Conservation (phyloP, 257 asterid genomes). For the Ehretia macrophylla region DNA sequence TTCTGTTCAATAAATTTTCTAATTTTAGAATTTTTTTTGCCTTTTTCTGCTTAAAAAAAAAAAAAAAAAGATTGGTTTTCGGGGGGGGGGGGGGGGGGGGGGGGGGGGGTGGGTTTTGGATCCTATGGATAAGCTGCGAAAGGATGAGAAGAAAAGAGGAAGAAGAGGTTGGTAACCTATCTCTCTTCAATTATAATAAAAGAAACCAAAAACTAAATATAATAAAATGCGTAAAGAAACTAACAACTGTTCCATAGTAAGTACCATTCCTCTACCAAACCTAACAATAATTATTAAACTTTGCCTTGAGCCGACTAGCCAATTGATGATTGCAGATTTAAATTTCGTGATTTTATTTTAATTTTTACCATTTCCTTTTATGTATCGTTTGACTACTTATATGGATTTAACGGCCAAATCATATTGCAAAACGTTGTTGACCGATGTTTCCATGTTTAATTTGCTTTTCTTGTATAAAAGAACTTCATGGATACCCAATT, state of each 20-base stretch:
- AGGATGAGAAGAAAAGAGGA: conserved; percentile 56
- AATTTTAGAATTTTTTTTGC: too few relatives aligned
- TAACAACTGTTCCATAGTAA: conserved; percentile 19
- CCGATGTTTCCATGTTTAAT: too few relatives aligned
- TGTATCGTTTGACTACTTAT: too few relatives aligned
- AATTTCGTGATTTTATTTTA: neutral
- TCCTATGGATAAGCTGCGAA: conserved; percentile 64
- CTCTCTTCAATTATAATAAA: conserved; percentile 18
- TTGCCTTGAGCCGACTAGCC: conserved; percentile 55
- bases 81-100: too few relatives aligned
- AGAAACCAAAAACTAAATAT: neutral
- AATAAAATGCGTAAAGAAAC: conserved; percentile 36
- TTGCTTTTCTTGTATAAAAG: too few relatives aligned
- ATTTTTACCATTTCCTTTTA: too few relatives aligned
- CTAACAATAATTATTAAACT: conserved; percentile 35
- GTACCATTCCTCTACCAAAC: conserved; percentile 50
- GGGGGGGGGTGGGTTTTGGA: neutral
- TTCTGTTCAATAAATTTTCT: too few relatives aligned
- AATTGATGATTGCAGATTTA: neutral
- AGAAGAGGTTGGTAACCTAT: conserved; percentile 36
- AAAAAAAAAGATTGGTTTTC: too few relatives aligned
- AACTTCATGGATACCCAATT: too few relatives aligned
- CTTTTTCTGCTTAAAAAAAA: too few relatives aligned
- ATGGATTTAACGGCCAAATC: too few relatives aligned
- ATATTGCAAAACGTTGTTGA: too few relatives aligned